Conservation (phyloP, 2,329 filamentous ascomycete genomes). For the Mycogone perniciosa region DNA sequence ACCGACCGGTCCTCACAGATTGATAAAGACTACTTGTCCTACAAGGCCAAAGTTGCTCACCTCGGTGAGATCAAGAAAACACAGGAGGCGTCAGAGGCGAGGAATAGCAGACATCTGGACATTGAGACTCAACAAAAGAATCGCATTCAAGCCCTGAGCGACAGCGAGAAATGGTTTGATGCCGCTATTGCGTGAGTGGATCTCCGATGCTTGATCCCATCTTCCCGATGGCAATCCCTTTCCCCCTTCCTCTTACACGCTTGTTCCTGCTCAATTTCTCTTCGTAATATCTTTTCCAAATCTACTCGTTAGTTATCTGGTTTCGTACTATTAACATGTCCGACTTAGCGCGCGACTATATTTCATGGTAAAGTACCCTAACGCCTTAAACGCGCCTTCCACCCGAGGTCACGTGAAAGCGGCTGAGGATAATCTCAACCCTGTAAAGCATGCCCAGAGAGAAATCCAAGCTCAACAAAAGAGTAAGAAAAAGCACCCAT, state of each 20-base stretch:
- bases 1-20: too few relatives aligned
- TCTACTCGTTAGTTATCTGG: background rate
- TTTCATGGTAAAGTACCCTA: too few relatives aligned
- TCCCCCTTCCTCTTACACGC: too few relatives aligned
- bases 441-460: too few relatives aligned
- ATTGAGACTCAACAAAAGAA: background rate
- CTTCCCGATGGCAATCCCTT: background rate
- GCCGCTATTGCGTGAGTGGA: background rate
- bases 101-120: background rate
- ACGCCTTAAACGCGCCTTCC: too few relatives aligned
- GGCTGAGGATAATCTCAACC: too few relatives aligned
- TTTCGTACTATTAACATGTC: background rate
- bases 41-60: background rate
- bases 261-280: background rate
- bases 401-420: too few relatives aligned
- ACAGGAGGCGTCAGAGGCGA: too few relatives aligned
- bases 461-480: too few relatives aligned
- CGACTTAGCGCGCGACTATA: background rate
- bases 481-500: too few relatives aligned
- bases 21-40: background rate
- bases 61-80: too few relatives aligned
- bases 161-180: constrained; percentile 11
- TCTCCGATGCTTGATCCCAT: background rate
- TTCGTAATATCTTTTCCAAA: background rate
- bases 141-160: background rate